These are phyloP conservation scores for Rhodocollybia butyracea DNA, from an alignment of 768 basidiomycete species.

Conservation along the genomic window DNA sequence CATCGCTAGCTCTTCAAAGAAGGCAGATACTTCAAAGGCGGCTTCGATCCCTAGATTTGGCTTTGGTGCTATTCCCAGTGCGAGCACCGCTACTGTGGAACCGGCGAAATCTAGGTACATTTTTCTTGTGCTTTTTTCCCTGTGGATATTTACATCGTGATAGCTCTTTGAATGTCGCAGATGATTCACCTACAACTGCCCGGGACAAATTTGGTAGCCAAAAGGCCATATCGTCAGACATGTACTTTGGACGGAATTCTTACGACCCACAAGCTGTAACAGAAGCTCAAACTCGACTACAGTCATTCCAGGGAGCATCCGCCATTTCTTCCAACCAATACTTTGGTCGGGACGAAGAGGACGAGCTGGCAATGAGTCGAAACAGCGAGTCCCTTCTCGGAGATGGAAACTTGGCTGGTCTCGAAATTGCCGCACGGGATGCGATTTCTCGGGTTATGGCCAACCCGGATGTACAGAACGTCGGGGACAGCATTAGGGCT, in stretches of 20 bases:
- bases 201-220: conserved; percentile 89
- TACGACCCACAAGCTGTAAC: conserved; percentile 71
- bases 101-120: neutral
- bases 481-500: conserved; percentile 71
- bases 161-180: conserved; percentile 24
- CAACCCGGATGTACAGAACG: conserved; percentile 86
- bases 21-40: conserved; percentile 2
- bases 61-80: conserved; percentile 77
- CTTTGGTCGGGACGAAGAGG: conserved; percentile 89
- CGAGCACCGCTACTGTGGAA: conserved; percentile 42
- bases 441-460: conserved; percentile 69
- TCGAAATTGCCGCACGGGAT: conserved; percentile 69
- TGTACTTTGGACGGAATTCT: conserved; percentile 89
- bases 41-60: conserved; percentile 72
- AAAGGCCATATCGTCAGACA: conserved; percentile 96
- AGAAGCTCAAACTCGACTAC: conserved; percentile 81
- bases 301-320: conserved; percentile 86
- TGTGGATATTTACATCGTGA: neutral
- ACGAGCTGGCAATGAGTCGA: conserved; percentile 36
- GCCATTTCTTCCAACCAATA: conserved; percentile 95
- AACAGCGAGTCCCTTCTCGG: conserved; percentile 27
- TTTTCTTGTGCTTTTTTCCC: neutral
- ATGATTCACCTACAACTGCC: conserved; percentile 73
- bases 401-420: conserved; percentile 57
- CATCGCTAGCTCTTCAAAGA: conserved; percentile 12